phyloP scores from a whole-genome alignment of 2,329 filamentous ascomycete species.

The Fusarium burgessii region DNA sequence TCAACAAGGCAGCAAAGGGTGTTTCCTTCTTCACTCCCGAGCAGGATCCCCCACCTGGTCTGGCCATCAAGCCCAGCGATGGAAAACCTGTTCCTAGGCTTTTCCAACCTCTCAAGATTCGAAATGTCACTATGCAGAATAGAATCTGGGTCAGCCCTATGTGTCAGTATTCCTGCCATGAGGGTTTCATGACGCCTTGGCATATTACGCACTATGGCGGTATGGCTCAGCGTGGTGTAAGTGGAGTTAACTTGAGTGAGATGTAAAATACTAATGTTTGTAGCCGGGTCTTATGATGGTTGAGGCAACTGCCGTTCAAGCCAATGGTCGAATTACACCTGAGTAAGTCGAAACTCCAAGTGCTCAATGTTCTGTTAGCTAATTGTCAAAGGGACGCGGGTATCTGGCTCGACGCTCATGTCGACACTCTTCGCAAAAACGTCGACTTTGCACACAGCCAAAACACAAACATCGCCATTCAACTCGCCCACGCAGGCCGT shows the following conservation, averaged over 20 bases:
- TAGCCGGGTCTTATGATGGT: constrained; percentile 71
- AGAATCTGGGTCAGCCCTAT: constrained; percentile 61
- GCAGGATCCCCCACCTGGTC: constrained; percentile 59
- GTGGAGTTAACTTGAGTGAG: constrained; percentile 22
- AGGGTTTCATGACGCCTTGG: constrained; percentile 76
- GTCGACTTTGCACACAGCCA: constrained; percentile 77
- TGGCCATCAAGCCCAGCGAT: constrained; percentile 57
- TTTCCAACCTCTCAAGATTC: constrained; percentile 61
- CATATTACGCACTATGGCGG: constrained; percentile 80
- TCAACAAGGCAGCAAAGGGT: constrained; percentile 46
- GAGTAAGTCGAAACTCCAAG: constrained; percentile 50
- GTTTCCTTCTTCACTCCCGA: constrained; percentile 62
- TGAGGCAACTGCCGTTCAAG: constrained; percentile 75
- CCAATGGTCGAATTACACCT: constrained; percentile 79
- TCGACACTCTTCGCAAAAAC: constrained; percentile 67
- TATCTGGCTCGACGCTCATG: constrained; percentile 79
- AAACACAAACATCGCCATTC: constrained; percentile 73
- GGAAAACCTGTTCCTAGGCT: constrained; percentile 64
- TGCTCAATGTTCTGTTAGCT: neutral
- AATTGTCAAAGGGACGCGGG: constrained; percentile 60
- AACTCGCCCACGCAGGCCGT: constrained; percentile 76
- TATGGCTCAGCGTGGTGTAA: constrained; percentile 74
- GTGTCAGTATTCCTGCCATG: constrained; percentile 60
- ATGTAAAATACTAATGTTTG: constrained; percentile 38
- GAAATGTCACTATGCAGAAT: constrained; percentile 59